Percentiles rank a stretch among this genome's conserved stretches.
These are phyloP conservation scores for Flaveria linearis DNA, from an alignment of 129 eudicot species.

Conservation along the genomic window DNA sequence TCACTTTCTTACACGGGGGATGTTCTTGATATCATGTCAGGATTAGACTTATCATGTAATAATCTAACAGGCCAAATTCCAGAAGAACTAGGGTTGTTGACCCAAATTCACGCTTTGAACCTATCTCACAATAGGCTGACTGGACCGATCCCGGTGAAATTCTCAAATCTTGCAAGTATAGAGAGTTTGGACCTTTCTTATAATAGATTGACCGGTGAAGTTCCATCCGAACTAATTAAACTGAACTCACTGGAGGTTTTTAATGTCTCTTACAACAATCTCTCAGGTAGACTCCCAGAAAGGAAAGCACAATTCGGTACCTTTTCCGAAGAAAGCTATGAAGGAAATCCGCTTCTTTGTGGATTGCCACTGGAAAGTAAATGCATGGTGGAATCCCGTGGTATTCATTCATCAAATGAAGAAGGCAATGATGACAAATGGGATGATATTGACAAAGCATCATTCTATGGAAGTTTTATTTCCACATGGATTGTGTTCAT, in stretches of 20 bases:
- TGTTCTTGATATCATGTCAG: conserved; percentile 26
- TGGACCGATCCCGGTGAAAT: conserved; percentile 26
- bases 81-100: conserved; percentile 18
- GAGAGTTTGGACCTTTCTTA: conserved; percentile 26
- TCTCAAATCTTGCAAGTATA: conserved; percentile 12
- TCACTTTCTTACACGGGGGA: background rate
- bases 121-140: conserved; percentile 11
- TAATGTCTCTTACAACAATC: conserved; percentile 18
- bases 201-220: background rate
- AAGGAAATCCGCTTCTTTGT: conserved; percentile 21
- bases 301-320: conserved; percentile 27
- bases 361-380: conserved; percentile 23
- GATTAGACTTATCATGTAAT: conserved; percentile 35
- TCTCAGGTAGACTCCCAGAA: conserved; percentile 24
- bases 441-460: conserved; percentile 16
- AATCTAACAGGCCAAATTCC: conserved; percentile 30
- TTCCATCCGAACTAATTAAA: conserved; percentile 12
- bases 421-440: conserved; percentile 23
- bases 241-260: background rate
- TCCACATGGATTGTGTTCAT: conserved; percentile 10
- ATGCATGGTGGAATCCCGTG: background rate
- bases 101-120: conserved; percentile 8
- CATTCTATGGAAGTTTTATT: conserved; percentile 22
- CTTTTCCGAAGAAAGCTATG: conserved; percentile 5
- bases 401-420: background rate